These are phyloP conservation scores for Takakia lepidozioides DNA, from an alignment of 225 moss, liverwort and hornwort genomes.

Conservation along the genomic window DNA sequence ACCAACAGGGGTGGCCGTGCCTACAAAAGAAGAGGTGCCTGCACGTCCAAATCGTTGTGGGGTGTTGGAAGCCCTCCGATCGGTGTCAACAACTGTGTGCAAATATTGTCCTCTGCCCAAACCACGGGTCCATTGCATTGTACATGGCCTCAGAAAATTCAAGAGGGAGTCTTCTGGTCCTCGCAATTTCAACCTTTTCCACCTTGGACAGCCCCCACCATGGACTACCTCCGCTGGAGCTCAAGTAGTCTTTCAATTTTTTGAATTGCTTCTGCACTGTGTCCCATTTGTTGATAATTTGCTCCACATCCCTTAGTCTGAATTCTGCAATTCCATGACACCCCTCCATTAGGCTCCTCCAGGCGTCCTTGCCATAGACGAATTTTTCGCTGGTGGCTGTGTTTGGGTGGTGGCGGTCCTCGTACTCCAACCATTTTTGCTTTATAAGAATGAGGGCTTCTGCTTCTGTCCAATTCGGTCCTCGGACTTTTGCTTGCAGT, in stretches of 20 bases:
- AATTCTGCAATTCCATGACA: neutral
- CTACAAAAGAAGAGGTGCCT: neutral
- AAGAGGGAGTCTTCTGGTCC: neutral
- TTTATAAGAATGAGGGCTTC: neutral
- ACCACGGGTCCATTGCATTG: neutral
- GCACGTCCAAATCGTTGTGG: neutral
- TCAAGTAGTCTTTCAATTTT: neutral
- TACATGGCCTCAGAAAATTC: conserved; percentile 1
- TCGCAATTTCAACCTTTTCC: neutral
- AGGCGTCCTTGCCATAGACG: conserved; percentile 3
- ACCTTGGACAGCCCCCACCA: neutral
- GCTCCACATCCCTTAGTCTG: neutral
- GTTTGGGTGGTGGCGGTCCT: neutral
- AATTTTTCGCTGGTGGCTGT: neutral
- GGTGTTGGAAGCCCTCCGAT: neutral
- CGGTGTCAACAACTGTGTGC: neutral
- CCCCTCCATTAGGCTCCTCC: neutral
- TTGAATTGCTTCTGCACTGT: neutral
- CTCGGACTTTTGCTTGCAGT: too few species aligned
- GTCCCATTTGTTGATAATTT: too few species aligned
- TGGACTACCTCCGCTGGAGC: neutral
- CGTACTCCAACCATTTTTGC: neutral
- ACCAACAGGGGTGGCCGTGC: neutral
- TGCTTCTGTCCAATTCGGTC: neutral
- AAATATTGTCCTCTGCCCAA: neutral